These are phyloP conservation scores for Parsonsia alboflavescens DNA, from an alignment of 257 asterid genomes.

Conservation along the genomic window DNA sequence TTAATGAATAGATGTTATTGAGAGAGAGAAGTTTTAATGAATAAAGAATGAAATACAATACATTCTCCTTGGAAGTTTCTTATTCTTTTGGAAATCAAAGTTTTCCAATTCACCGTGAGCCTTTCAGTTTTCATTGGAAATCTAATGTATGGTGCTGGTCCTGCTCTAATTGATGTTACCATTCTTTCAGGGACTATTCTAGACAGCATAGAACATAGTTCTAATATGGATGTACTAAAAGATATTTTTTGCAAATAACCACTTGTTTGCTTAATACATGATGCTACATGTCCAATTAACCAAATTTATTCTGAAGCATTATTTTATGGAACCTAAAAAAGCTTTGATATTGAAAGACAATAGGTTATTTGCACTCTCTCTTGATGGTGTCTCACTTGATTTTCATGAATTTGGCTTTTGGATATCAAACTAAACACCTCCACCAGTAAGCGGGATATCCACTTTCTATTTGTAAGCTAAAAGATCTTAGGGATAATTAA, in stretches of 20 bases:
- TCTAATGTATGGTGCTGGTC: background rate
- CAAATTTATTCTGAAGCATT: slow-evolving; percentile 2
- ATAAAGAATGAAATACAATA: background rate
- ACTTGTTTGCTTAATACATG: background rate
- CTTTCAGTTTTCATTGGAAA: background rate
- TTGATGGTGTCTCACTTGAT: background rate
- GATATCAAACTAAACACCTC: background rate
- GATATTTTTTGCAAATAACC: background rate
- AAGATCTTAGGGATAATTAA: background rate
- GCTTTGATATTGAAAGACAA: slow-evolving; percentile 1
- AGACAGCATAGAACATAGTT: background rate
- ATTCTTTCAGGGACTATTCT: background rate
- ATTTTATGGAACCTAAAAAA: background rate
- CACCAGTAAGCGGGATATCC: background rate
- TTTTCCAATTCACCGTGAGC: background rate
- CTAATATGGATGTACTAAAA: background rate
- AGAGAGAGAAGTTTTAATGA: background rate
- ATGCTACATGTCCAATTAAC: background rate
- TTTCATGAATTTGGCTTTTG: background rate
- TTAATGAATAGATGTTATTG: background rate
- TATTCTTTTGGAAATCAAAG: background rate
- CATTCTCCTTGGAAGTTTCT: background rate
- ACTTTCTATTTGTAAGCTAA: background rate
- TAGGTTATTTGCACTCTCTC: background rate
- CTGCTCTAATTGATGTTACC: background rate